Evolutionary conservation across 208 protist genomes (phyloP).

Genomic region (Leptomonas seymouri): DNA sequence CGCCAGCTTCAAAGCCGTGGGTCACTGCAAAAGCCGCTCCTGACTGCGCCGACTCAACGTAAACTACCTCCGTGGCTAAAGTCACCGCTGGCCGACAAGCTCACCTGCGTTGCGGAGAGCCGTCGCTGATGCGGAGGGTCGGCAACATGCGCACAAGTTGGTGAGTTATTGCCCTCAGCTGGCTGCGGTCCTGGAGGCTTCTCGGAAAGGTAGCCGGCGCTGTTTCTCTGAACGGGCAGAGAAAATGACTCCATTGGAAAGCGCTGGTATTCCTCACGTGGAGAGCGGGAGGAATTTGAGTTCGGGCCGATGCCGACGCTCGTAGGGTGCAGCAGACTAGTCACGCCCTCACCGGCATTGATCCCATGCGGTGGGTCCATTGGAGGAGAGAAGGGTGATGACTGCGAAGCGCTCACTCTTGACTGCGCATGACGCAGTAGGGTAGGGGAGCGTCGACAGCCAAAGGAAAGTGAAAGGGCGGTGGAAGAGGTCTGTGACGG

Average conservation of each 20-base stretch:
- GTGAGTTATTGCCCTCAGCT: not conserved
- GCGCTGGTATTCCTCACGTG: constrained; percentile 1
- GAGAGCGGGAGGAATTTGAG: constrained; percentile 1
- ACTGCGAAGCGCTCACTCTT: not conserved
- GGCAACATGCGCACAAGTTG: not conserved
- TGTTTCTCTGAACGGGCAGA: constrained; percentile 2
- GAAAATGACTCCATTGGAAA: not conserved
- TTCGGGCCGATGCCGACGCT: not conserved
- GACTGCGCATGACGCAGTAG: constrained; percentile 12
- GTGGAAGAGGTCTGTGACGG: constrained; percentile 1
- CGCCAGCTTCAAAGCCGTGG: not conserved
- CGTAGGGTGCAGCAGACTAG: not conserved
- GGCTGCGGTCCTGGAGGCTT: not conserved
- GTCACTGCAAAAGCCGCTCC: not conserved
- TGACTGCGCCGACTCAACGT: constrained; percentile 5
- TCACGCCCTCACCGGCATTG: not conserved
- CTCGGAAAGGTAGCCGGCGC: not conserved
- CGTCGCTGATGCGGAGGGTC: constrained; percentile 9
- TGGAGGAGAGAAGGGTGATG: not conserved
- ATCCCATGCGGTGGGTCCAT: not conserved
- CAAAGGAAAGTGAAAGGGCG: not conserved
- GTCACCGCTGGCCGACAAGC: constrained; percentile 17
- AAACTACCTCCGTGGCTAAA: not conserved
- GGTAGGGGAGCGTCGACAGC: constrained; percentile 6
- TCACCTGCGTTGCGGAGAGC: constrained; percentile 20